Base-by-base conservation (phyloP, 2,329 filamentous ascomycete genomes). In the Alternaria solani region DNA sequence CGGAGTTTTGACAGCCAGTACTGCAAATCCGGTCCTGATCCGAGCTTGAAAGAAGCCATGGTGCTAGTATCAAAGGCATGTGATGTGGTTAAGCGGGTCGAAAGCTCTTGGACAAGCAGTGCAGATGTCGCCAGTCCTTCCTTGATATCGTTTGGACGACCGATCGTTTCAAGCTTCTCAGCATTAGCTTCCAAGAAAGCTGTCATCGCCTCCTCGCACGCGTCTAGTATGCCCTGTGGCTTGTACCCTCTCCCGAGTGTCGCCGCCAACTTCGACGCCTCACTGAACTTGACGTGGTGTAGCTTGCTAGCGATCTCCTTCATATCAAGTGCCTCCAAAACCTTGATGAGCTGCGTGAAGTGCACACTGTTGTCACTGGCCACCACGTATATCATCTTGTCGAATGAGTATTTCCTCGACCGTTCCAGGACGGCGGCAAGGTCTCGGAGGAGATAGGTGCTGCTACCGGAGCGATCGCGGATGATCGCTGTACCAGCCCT, bases 321-420 rank as follows among this genome's bases (percentile, higher is more conserved):
- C 73, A 89, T 83, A 36, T 88, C 90, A 79, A 93, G 86, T 26
- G 92, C 83, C 73, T 91, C 87, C 60, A 93, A 82, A 36, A 92
- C 91, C 81, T 91, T 92, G 83, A 92, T 91, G 16, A 93, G 82
- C 75, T 92, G 89, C 70, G 87, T 87, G 55, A 93, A 83, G 73
- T 93, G 91, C 12, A 91, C 82, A 69, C 91, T 89, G 70, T 93
- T 90, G 64, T 89, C 86, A 23, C 86, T 88, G 1, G 90, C 89
- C 30, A 93, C 87, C 9, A 93, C 90, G 71, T 93, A 93, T 63
- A 93, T 89, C 89, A 93, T 91, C 75, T 91, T 87, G 79, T 93
- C 90, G 69, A 91, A 92, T 11, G 87, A 76, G 79, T 80, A 80
- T 71, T 85, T 84, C 23, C 88, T 82, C 48, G 86, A 80, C 57